These are phyloP conservation scores for Oldenlandia corymbosa DNA, from an alignment of 257 asterid species.

Conservation along the genomic window DNA sequence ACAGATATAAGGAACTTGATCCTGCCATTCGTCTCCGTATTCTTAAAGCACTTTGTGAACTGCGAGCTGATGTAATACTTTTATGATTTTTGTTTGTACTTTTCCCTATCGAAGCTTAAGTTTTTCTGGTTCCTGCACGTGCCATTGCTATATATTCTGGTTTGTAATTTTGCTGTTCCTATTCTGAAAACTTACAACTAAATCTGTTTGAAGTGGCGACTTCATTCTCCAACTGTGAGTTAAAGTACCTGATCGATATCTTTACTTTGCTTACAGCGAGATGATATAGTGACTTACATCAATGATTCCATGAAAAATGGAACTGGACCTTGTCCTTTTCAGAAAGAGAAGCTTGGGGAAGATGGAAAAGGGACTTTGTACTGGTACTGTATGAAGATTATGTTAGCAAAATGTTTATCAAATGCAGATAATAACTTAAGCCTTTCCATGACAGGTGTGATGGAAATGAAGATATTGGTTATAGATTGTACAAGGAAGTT, in stretches of 20 bases:
- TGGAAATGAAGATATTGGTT: constrained; percentile 58
- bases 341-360: constrained; percentile 60
- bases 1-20: constrained; percentile 63
- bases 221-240: not conserved
- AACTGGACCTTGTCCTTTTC: constrained; percentile 44
- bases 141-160: constrained; percentile 1
- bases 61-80: constrained; percentile 71
- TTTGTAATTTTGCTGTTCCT: no score
- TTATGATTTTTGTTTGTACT: constrained; percentile 3
- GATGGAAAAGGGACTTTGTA: constrained; percentile 52
- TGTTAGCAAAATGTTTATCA: constrained; percentile 9
- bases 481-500: constrained; percentile 81
- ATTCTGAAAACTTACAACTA: not conserved
- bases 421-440: constrained; percentile 13
- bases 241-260: not conserved
- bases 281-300: constrained; percentile 53
- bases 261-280: constrained; percentile 48
- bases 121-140: not conserved
- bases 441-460: constrained; percentile 59
- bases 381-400: constrained; percentile 47
- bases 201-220: not conserved
- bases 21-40: constrained; percentile 59
- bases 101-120: not conserved
- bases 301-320: constrained; percentile 47
- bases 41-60: constrained; percentile 90